phyloP scores from a whole-genome alignment of 1,284 basidiomycete species.

The Fistulinella cinereoalba region DNA sequence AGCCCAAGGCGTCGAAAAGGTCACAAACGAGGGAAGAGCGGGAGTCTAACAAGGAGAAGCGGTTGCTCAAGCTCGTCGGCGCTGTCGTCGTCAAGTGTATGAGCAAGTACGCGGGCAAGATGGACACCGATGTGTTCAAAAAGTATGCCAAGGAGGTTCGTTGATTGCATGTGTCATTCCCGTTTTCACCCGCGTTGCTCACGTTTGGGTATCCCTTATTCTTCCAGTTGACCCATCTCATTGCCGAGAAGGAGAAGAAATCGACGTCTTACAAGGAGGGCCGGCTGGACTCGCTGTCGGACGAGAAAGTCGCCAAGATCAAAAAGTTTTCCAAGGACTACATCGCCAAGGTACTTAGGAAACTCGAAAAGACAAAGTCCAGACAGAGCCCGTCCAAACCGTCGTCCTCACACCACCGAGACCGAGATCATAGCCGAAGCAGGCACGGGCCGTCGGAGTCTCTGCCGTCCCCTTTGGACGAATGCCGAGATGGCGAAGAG shows the following conservation, averaged over 20 bases:
- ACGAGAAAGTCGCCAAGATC: constrained; percentile 88
- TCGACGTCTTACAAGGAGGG: constrained; percentile 71
- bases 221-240: constrained; percentile 68
- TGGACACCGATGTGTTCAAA: constrained; percentile 90
- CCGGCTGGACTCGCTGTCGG: constrained; percentile 72
- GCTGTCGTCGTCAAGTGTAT: constrained; percentile 88
- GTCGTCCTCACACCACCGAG: constrained; percentile 15
- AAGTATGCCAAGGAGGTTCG: constrained; percentile 91
- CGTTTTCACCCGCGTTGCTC: background rate
- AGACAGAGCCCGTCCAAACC: constrained; percentile 17
- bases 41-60: constrained; percentile 77
- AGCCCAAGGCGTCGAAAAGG: constrained; percentile 41
- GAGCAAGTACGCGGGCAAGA: constrained; percentile 81
- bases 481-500: constrained; percentile 12
- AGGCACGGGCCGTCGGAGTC: constrained; percentile 22
- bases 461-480: constrained; percentile 27
- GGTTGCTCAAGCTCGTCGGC: constrained; percentile 80
- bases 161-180: constrained; percentile 11
- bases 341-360: constrained; percentile 64
- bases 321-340: constrained; percentile 94
- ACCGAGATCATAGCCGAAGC: constrained; percentile 1
- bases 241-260: constrained; percentile 93
- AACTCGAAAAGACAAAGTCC: constrained; percentile 51
- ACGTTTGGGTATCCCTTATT: background rate
- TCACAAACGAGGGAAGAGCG: constrained; percentile 51